Percentiles rank a stretch among this genome's conserved stretches.
phyloP scores from a whole-genome alignment of 2,329 filamentous ascomycete species.

The Ophiocordyceps australis region DNA sequence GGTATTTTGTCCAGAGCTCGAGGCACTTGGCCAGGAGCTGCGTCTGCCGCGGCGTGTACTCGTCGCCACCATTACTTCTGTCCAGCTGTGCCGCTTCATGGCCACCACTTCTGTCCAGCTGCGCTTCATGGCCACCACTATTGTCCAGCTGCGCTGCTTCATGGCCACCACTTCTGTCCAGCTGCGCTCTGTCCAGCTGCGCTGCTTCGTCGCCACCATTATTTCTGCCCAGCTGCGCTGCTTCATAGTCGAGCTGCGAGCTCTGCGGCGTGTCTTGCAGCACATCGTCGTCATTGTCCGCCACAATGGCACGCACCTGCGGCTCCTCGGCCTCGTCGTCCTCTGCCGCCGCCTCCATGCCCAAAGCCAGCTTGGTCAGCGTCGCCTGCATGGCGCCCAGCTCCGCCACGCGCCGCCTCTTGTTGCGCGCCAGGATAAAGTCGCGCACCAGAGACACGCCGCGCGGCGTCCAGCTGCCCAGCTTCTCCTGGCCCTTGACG shows the following conservation, averaged over 20 bases:
- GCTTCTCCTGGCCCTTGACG: conserved; percentile 82
- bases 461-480: conserved; percentile 72
- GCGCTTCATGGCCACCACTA: conserved; percentile 5
- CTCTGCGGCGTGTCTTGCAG: conserved; percentile 37
- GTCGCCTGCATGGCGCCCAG: conserved; percentile 58
- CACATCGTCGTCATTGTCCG: conserved; percentile 37
- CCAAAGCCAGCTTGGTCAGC: conserved; percentile 42
- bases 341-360: conserved; percentile 24
- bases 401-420: conserved; percentile 56
- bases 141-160: conserved; percentile 7
- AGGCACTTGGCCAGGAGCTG: conserved; percentile 36
- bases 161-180: too few species aligned
- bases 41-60: conserved; percentile 24
- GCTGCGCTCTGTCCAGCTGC: too few species aligned
- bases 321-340: conserved; percentile 17
- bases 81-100: too few species aligned
- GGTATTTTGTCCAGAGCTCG: conserved; percentile 45
- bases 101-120: conserved; percentile 14
- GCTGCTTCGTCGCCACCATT: too few species aligned
- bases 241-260: conserved; percentile 18
- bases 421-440: conserved; percentile 59
- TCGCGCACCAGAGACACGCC: conserved; percentile 85
- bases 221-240: too few species aligned
- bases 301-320: conserved; percentile 22
- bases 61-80: conserved; percentile 6